These are phyloP conservation scores for Loxodes magnus DNA, from an alignment of 73 alveolate species.

Conservation along the genomic window DNA sequence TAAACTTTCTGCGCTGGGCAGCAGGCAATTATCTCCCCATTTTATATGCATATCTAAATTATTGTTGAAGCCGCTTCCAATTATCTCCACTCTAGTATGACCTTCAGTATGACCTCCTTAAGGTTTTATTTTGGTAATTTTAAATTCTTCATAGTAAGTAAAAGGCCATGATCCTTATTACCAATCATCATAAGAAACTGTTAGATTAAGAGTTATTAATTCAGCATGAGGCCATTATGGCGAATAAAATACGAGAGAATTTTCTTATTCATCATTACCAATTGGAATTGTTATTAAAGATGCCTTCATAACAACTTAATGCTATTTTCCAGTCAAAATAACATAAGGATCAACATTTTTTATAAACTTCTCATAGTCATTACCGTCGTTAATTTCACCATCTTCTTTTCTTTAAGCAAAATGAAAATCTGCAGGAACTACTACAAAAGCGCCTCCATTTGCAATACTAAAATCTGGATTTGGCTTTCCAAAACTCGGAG, in stretches of 20 bases:
- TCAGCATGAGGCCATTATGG: conserved; percentile 56
- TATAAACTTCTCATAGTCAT: conserved; percentile 16
- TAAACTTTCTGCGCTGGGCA: conserved; percentile 11
- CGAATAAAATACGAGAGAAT: conserved; percentile 52
- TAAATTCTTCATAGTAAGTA: conserved; percentile 47
- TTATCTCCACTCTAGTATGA: conserved; percentile 49
- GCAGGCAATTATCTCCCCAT: conserved; percentile 73
- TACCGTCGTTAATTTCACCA: not conserved
- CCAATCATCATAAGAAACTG: conserved; percentile 73
- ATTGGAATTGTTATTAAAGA: conserved; percentile 53
- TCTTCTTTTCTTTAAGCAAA: too few species aligned
- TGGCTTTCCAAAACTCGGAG: conserved; percentile 37
- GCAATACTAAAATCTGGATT: conserved; percentile 33
- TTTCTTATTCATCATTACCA: conserved; percentile 44
- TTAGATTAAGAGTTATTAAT: conserved; percentile 40
- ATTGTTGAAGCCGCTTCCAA: conserved; percentile 80
- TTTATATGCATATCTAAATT: conserved; percentile 47
- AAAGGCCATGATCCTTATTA: conserved; percentile 58
- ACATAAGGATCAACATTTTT: conserved; percentile 14
- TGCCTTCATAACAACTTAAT: conserved; percentile 9
- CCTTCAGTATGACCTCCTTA: conserved; percentile 79
- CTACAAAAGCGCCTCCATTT: conserved; percentile 18
- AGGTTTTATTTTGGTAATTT: conserved; percentile 55
- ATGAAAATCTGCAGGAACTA: conserved; percentile 28
- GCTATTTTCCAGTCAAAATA: conserved; percentile 29